These are phyloP conservation scores for Coniochaeta sp. DNA, from an alignment of 2,329 filamentous ascomycete genomes.

Conservation along the genomic window DNA sequence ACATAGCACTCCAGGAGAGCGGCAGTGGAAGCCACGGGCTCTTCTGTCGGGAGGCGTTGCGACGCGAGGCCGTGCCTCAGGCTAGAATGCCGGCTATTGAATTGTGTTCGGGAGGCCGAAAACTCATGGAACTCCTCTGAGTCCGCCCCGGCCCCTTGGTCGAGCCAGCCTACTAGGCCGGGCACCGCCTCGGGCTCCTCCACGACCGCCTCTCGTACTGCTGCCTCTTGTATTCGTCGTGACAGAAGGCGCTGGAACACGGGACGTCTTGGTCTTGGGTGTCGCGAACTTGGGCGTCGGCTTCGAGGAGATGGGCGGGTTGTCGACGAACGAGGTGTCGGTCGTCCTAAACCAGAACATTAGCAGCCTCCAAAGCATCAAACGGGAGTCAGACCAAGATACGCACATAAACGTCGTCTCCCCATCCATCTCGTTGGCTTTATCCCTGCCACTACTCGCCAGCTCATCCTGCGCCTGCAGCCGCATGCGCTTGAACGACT, in stretches of 20 bases:
- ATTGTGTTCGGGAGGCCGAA: too few relatives aligned
- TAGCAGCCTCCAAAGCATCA: slow-evolving; percentile 45
- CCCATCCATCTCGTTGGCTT: slow-evolving; percentile 37
- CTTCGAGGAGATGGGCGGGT: slow-evolving; percentile 57
- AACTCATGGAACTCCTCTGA: neutral
- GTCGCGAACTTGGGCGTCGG: slow-evolving; percentile 37
- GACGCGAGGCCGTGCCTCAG: too few relatives aligned
- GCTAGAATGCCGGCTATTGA: too few relatives aligned
- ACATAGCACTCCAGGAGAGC: too few relatives aligned
- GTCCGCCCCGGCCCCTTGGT: slow-evolving; percentile 34
- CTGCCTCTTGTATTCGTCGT: slow-evolving; percentile 25
- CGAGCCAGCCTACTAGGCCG: slow-evolving; percentile 39
- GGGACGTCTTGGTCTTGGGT: slow-evolving; percentile 36
- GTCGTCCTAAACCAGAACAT: slow-evolving; percentile 58
- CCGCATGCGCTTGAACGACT: slow-evolving; percentile 69
- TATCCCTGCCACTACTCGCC: slow-evolving; percentile 7
- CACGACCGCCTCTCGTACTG: slow-evolving; percentile 29
- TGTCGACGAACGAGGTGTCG: slow-evolving; percentile 84
- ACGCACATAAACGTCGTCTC: slow-evolving; percentile 82
- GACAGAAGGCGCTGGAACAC: slow-evolving; percentile 36
- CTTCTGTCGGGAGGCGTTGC: too few relatives aligned
- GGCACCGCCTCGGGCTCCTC: slow-evolving; percentile 21
- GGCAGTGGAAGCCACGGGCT: too few relatives aligned
- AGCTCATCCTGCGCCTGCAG: slow-evolving; percentile 50
- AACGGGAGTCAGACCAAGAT: slow-evolving; percentile 61